A percentile compares a stretch with the other conserved stretches of the same genome.
Evolutionary conservation across 345 rosid genomes (phyloP).

Genomic region (Boechera divaricarpa): DNA sequence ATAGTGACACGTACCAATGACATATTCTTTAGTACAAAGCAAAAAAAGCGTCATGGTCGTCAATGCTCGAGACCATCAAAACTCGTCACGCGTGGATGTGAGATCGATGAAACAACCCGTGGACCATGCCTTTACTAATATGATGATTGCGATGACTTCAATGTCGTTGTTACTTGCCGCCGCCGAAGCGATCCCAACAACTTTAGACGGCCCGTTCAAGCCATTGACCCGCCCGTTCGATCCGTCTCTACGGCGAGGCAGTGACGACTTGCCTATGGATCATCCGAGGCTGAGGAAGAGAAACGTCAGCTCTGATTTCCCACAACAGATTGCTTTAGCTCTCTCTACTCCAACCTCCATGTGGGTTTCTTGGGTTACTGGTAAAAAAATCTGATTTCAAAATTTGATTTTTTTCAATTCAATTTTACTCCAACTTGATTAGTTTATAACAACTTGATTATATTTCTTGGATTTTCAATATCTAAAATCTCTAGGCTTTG

Average conservation of each 20-base stretch:
- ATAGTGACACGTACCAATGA: not conserved
- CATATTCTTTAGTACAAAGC: not conserved
- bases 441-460: not conserved
- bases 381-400: slow-evolving; percentile 39
- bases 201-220: slow-evolving; percentile 77
- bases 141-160: not conserved
- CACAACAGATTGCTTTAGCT: slow-evolving; percentile 79
- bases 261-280: slow-evolving; percentile 76
- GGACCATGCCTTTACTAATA: not conserved
- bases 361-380: slow-evolving; percentile 96
- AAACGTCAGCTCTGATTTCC: slow-evolving; percentile 59
- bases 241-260: slow-evolving; percentile 74
- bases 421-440: not conserved
- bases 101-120: not conserved
- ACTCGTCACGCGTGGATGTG: not conserved
- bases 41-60: not conserved
- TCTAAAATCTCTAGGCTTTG: not conserved
- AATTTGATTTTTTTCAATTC: not conserved
- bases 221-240: slow-evolving; percentile 72
- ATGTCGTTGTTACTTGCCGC: slow-evolving; percentile 7
- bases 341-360: slow-evolving; percentile 73
- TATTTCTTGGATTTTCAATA: not conserved
- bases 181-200: slow-evolving; percentile 58
- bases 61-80: not conserved
- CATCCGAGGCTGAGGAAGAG: slow-evolving; percentile 69